These are phyloP conservation scores for Cystobasidium ongulense DNA, from an alignment of 768 basidiomycete species.

Conservation along the genomic window DNA sequence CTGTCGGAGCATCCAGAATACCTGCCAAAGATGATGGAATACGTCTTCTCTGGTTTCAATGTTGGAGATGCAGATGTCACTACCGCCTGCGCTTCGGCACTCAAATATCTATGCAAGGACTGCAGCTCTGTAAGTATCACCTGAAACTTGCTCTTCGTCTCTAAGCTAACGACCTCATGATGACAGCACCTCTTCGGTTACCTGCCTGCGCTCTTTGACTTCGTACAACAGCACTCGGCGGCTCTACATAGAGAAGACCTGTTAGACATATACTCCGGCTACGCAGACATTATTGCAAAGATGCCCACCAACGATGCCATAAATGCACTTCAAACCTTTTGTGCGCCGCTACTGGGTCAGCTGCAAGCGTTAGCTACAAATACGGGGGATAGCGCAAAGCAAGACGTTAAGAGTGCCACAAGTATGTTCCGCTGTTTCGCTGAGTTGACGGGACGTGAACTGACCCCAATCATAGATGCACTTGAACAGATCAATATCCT, in stretches of 20 bases:
- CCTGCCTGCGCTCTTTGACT: slow-evolving; percentile 80
- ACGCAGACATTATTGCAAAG: slow-evolving; percentile 84
- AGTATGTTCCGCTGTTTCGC: not conserved
- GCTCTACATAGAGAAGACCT: slow-evolving; percentile 79
- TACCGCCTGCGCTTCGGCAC: slow-evolving; percentile 87
- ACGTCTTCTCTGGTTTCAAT: slow-evolving; percentile 86
- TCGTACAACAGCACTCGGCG: slow-evolving; percentile 67
- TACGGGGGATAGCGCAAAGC: slow-evolving; percentile 37
- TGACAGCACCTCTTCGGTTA: slow-evolving; percentile 78
- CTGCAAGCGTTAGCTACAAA: slow-evolving; percentile 61
- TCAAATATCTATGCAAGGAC: slow-evolving; percentile 94
- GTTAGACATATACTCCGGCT: slow-evolving; percentile 87
- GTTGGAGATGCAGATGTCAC: slow-evolving; percentile 57
- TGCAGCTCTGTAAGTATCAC: slow-evolving; percentile 63
- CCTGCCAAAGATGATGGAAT: slow-evolving; percentile 74
- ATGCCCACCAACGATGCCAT: slow-evolving; percentile 88
- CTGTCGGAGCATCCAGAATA: slow-evolving; percentile 80
- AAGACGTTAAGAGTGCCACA: not conserved
- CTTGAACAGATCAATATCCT: slow-evolving; percentile 91
- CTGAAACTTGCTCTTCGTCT: not conserved
- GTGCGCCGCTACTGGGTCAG: slow-evolving; percentile 68
- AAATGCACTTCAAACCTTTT: slow-evolving; percentile 74
- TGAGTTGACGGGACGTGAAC: too few relatives aligned
- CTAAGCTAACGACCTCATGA: not conserved
- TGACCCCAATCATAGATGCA: slow-evolving; percentile 63